Base-by-base conservation (phyloP, 2,329 filamentous ascomycete genomes). In the Clarireedia hainanense region DNA sequence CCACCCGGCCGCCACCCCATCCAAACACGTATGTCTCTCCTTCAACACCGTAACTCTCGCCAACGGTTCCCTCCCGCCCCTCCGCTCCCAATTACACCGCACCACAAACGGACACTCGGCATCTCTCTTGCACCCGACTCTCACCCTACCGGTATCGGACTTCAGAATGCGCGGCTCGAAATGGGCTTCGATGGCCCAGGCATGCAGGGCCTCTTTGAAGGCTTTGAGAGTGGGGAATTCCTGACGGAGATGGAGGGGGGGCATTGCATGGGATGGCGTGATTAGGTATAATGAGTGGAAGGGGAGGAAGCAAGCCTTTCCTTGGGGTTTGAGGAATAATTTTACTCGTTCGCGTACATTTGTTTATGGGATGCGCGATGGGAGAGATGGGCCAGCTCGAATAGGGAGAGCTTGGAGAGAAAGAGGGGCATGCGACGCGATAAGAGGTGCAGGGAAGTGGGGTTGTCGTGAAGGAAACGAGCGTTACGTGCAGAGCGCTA, bases 91-190 rank as follows among this genome's bases (percentile, higher is more conserved):
- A 58, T 69, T 69, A 55, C 67, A 69, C 3, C 67, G 56, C 36
- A 69, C 64, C 15, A 69, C 66, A 53, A 69, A 69, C 2, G 64
- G 65, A 56, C 67, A 69, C 27, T 66, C 62, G 0, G 65, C 60
- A 52, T 69, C 66, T 17, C 66, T 60, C 51, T 69, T 69, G 57
- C 67, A 69, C 34, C 67, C 67, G 2, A 69, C 67, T 34, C 67
- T 62, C 30, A 69, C 67, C n/a, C 67, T 61, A 7, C 67, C 66
- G 4, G 66, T 69, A 47, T 69, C 67, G 6, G 59, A 63, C 55
- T 69, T 69, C 9, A 69, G 57, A 53, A 69, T 69, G 36, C 66
- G 61, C 17, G 67, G 67, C 52, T 69, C 67, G 60, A 69, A 69
- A 59, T 69, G 67, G 23, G 65, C 64, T 57, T 69, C 67, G 58